phyloP scores from a whole-genome alignment of 345 rosid species.

The Ricinus communis region DNA sequence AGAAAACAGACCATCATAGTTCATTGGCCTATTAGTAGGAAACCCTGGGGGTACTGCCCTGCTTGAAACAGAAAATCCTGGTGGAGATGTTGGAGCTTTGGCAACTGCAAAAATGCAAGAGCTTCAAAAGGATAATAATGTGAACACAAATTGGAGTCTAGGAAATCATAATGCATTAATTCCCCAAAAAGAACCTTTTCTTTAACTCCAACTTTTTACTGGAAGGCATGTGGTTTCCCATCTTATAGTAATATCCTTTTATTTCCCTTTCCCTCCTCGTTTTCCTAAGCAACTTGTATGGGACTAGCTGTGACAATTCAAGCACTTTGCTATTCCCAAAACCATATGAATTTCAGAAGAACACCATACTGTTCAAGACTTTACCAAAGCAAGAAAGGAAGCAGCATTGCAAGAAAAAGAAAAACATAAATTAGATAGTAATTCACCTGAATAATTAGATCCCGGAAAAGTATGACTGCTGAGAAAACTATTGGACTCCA shows the following conservation, averaged over 20 bases:
- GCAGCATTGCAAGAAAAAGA: not conserved
- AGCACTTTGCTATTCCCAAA: not conserved
- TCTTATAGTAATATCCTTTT: not conserved
- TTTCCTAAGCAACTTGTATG: not conserved
- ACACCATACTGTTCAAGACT: not conserved
- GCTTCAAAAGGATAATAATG: not conserved
- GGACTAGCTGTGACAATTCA: not conserved
- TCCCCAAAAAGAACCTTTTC: not conserved
- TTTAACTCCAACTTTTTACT: not conserved
- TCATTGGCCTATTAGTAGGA: constrained; percentile 17
- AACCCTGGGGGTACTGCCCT: constrained; percentile 27
- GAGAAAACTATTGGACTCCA: constrained; percentile 9
- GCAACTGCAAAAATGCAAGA: constrained; percentile 11
- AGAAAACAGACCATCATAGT: constrained; percentile 24
- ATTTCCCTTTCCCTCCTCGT: not conserved
- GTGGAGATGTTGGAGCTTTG: constrained; percentile 23
- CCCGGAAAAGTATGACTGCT: constrained; percentile 10
- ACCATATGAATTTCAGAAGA: not conserved
- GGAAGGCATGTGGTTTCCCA: not conserved
- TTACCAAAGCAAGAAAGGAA: not conserved
- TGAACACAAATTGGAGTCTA: not conserved
- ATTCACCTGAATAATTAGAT: constrained; percentile 27
- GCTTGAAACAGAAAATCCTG: constrained; percentile 26
- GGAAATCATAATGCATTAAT: not conserved
- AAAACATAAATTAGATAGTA: not conserved